phyloP scores from a whole-genome alignment of 2,329 filamentous ascomycete genomes.

The Amylocarpus encephaloides region DNA sequence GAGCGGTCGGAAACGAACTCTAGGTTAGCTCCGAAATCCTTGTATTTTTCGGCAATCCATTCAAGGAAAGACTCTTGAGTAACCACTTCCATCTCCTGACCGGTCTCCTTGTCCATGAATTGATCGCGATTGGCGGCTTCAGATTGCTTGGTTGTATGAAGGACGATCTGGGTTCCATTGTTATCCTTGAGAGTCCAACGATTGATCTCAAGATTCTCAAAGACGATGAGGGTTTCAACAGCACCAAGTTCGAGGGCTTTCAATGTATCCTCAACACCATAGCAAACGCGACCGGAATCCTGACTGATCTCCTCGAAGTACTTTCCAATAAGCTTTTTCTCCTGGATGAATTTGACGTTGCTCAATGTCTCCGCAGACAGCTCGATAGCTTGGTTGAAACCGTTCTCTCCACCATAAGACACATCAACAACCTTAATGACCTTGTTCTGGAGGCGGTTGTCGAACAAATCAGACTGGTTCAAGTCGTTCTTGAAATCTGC shows the following conservation, averaged over 20 bases:
- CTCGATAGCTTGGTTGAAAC: constrained; percentile 99
- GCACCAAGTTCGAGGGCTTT: constrained; percentile 95
- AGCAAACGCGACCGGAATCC: constrained; percentile 94
- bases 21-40: constrained; percentile 89
- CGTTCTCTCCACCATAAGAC: constrained; percentile 97
- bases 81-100: constrained; percentile 93
- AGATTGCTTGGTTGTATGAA: constrained; percentile 85
- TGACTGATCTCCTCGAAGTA: constrained; percentile 99
- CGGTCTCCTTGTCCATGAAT: constrained; percentile 94
- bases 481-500: constrained; percentile 99
- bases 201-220: constrained; percentile 92
- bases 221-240: constrained; percentile 90
- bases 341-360: constrained; percentile 99
- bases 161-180: constrained; percentile 61
- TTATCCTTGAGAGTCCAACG: constrained; percentile 85
- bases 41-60: constrained; percentile 98
- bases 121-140: constrained; percentile 68
- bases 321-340: constrained; percentile 98
- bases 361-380: constrained; percentile 89
- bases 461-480: constrained; percentile 96
- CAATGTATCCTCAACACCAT: constrained; percentile 94
- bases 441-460: constrained; percentile 82
- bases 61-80: constrained; percentile 92
- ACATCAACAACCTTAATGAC: constrained; percentile 99
- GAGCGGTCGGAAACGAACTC: constrained; percentile 98